These are phyloP conservation scores for Apiosordaria backusii DNA, from an alignment of 495 filamentous ascomycete genomes.

Conservation along the genomic window DNA sequence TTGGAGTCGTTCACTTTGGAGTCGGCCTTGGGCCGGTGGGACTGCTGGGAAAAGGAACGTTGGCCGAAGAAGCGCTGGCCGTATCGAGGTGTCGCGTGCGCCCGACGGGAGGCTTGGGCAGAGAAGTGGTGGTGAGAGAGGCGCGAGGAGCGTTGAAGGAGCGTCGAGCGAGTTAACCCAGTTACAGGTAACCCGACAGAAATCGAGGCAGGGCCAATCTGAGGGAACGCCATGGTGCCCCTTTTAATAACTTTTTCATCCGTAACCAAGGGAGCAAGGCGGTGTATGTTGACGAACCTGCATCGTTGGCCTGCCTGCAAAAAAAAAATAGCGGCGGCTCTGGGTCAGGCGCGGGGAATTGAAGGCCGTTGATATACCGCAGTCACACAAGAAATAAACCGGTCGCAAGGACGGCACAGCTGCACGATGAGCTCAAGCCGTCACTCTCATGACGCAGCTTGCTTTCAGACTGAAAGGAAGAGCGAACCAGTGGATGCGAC, in stretches of 20 bases:
- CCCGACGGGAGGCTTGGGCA: conserved; percentile 13
- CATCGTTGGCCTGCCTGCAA: conserved; percentile 17
- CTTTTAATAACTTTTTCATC: conserved; percentile 15
- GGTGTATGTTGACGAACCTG: conserved; percentile 20
- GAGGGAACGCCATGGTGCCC: conserved; percentile 24
- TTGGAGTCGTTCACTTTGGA: conserved; percentile 61
- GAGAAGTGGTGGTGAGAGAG: conserved; percentile 9
- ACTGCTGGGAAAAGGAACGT: conserved; percentile 32
- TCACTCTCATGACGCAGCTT: conserved; percentile 26
- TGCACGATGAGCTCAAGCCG: conserved; percentile 20
- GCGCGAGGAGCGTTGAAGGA: conserved; percentile 12
- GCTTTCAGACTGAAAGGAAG: conserved; percentile 11
- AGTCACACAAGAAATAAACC: background rate
- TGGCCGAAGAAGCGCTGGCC: conserved; percentile 18
- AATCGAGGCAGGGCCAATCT: conserved; percentile 23
- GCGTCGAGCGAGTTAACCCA: conserved; percentile 22
- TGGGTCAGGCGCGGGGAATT: conserved; percentile 10
- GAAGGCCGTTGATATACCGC: background rate
- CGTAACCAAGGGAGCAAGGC: conserved; percentile 8
- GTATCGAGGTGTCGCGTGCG: conserved; percentile 5
- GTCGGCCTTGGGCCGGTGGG: conserved; percentile 40
- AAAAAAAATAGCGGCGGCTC: conserved; percentile 3
- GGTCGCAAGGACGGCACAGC: conserved; percentile 8
- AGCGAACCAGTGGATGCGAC: conserved; percentile 1
- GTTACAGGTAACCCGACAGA: conserved; percentile 21